Evolutionary conservation across 371 early-diverging fungal genomes (phyloP), one percentile per base, ranked within the genome.

Genomic region (Saksenaea oblongispora): DNA sequence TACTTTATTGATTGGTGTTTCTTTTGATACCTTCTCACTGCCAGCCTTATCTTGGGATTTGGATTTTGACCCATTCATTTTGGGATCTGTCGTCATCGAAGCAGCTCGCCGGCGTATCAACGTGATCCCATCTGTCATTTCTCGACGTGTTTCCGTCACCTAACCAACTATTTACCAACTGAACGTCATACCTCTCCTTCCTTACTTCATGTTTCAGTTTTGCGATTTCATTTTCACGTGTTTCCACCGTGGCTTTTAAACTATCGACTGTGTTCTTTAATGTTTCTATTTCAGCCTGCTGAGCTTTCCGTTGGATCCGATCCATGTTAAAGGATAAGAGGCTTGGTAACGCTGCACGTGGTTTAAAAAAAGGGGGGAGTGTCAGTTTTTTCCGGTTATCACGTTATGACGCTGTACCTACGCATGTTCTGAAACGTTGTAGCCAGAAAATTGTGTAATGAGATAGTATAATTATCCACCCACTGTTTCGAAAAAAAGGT

Each of bases 341-440:
- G 60, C 84, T 86, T 24, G 89, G 89, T 18, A 87, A 62, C 7
- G 89, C 89, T 88, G 69, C 26, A 62, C 10, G 10, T 17, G 17
- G 31, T 14, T 31, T 5, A 41, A n/a, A 34, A 55, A 54, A 8
- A 44, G 26, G 24, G 31, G 34, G 36, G 26, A 26, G 51, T 9
- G 51, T 39, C 11, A 41, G 10, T 56, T n/a, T 14, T 37, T 22
- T 27, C n/a, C 14, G 2, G 42, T 34, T 27, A 56, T 26, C n/a
- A 22, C 18, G 31, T 7, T 56, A 53, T 54, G 18, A 64, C 8
- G 22, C 11, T 11, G 13, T 34, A 72, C 84, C 72, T 83, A 84
- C 89, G 87, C 87, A 89, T 87, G 59, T 87, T 80, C 61, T 85
- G 86, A 66, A 89, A 87, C 13, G 86, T 87, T 2, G 87, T 84